Base-by-base conservation (phyloP, 495 filamentous ascomycete genomes). In the Thozetella sp. region DNA sequence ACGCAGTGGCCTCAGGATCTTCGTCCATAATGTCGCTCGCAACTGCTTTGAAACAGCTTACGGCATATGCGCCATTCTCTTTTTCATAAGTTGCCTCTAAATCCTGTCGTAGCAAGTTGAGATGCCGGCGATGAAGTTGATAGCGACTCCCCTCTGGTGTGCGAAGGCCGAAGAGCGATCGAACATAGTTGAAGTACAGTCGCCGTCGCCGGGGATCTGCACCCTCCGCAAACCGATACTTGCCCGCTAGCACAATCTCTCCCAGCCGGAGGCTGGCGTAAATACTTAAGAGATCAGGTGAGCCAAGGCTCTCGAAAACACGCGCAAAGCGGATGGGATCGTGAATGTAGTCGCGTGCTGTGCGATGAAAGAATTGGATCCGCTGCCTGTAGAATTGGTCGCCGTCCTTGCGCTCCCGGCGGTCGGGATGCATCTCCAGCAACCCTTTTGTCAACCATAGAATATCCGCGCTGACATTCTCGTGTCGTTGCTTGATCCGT, bases 181-280 rank as follows among this genome's bases (percentile, higher is more conserved):
- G 43, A 19, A 48, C 43, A n/a, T 48, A 48, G n/a, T 48, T 48
- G 43, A 48, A 48, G n/a, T 48, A 48, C 3, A 48, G 10, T 48
- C 43, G 43, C n/a, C 43, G 6, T 4, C 43, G 43, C 11, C 43
- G 43, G 20, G 43, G 43, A 48, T 48, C 43, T 48, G 43, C 43
- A 3, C 43, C 43, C n/a, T 48, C 11, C 9, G 43, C n/a, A 11
- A 20, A 48, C 43, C n/a, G 12, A 20, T 48, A 48, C n/a, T 48
- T 48, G 43, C 43, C 43, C 9, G 43, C 43, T 19, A 48, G 6
- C 9, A 48, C 43, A 3, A 48, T 20, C 43, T 48, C 43, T 10
- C 11, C 43, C 6, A 48, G n/a, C 20, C 43, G 6, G 20, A 48
- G 43, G 4, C 43, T n/a, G n/a, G 43, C 12, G n/a, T 13, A 48